These are phyloP conservation scores for Tolypocladium album DNA, from an alignment of 2,329 filamentous ascomycete species.

Conservation along the genomic window DNA sequence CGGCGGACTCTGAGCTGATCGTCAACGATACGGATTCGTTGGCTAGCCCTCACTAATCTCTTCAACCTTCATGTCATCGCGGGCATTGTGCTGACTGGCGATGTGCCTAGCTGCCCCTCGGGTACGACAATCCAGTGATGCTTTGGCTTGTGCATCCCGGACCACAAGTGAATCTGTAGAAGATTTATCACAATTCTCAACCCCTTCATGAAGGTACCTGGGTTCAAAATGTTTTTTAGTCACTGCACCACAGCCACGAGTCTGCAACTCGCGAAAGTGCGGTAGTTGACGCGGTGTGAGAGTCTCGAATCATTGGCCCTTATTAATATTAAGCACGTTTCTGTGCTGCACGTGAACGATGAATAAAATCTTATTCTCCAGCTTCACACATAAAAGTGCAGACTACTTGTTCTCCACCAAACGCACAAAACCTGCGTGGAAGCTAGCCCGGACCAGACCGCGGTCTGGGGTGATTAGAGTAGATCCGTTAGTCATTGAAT, in stretches of 20 bases:
- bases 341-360: no score
- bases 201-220: background rate
- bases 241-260: background rate
- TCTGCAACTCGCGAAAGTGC: background rate
- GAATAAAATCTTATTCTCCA: no score
- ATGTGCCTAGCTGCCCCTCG: background rate
- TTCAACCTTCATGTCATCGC: background rate
- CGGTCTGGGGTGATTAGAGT: no score
- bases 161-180: background rate
- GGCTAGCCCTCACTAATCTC: background rate
- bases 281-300: background rate
- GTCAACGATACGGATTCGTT: no score
- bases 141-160: background rate
- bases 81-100: background rate
- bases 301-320: background rate
- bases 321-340: no score
- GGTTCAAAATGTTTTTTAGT: background rate
- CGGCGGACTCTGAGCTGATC: no score
- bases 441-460: no score
- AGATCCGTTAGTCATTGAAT: background rate
- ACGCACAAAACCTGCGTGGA: background rate
- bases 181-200: background rate
- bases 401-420: no score
- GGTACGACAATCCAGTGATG: background rate
- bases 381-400: no score